Conservation (phyloP, 208 protist species). For the Leishmania braziliensis region DNA sequence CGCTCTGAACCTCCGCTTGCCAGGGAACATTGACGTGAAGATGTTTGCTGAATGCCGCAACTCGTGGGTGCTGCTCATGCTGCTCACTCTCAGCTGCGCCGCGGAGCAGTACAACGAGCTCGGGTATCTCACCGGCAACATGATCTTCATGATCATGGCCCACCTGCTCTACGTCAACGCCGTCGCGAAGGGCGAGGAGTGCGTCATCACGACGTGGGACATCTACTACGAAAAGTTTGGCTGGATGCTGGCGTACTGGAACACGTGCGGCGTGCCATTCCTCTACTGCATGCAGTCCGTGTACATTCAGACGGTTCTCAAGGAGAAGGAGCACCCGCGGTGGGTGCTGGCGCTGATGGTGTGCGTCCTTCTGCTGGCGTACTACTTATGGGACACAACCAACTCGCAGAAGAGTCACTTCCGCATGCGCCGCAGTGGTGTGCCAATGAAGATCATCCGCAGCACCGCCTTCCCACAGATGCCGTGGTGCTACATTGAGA, state of each 20-base stretch:
- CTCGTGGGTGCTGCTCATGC: slow-evolving; percentile 95
- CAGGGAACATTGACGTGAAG: slow-evolving; percentile 94
- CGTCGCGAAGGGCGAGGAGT: slow-evolving; percentile 95
- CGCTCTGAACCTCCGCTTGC: slow-evolving; percentile 86
- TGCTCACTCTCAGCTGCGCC: slow-evolving; percentile 89
- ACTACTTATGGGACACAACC: slow-evolving; percentile 95
- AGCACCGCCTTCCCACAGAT: slow-evolving; percentile 93
- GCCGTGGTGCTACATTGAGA: slow-evolving; percentile 90
- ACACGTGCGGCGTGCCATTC: slow-evolving; percentile 94
- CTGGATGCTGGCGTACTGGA: slow-evolving; percentile 96
- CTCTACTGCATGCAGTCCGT: slow-evolving; percentile 93
- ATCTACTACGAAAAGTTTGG: slow-evolving; percentile 96
- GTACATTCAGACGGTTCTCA: slow-evolving; percentile 87
- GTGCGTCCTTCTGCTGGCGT: slow-evolving; percentile 63
- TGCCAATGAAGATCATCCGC: slow-evolving; percentile 68
- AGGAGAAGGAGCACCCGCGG: slow-evolving; percentile 52
- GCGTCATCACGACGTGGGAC: slow-evolving; percentile 95
- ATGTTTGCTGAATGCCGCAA: slow-evolving; percentile 93
- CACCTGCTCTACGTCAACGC: slow-evolving; percentile 95
- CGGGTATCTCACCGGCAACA: slow-evolving; percentile 82
- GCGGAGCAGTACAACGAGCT: slow-evolving; percentile 85
- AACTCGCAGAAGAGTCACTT: slow-evolving; percentile 96
- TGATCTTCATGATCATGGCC: slow-evolving; percentile 93
- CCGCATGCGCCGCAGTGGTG: slow-evolving; percentile 83
- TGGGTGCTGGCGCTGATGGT: slow-evolving; percentile 81